Evolutionary conservation across 306 rosid genomes (phyloP), one percentile per base, ranked within the genome.

Genomic region (Vigna unguiculata): DNA sequence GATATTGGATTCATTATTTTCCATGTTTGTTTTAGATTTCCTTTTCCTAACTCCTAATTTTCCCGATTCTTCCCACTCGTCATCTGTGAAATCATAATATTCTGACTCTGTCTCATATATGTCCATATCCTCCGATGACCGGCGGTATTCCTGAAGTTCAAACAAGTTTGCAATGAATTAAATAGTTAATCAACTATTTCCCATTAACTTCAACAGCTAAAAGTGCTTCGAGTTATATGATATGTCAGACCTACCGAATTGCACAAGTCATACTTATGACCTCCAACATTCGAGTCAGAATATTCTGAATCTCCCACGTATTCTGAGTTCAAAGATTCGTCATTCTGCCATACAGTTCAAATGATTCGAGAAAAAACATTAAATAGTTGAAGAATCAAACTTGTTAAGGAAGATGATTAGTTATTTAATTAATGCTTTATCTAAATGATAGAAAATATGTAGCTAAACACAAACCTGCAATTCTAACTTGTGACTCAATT

Each of bases 121-220:
- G 75, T 91, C 93, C 97, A 93, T 93, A 82, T 91, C 98, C 80
- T 92, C 98, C 30, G 66, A 60, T 58, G 97, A 91, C 43, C 41
- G 81, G 32, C 89, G 85, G 58, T 71, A 47, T 69, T 90, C 97
- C 98, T 93, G 25, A n/a, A 78, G 74, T 59, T 73, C 72, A 13
- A 51, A 19, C 53, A 40, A 14, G 64, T 63, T 41, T 64, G 30
- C 32, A 68, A 66, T 1, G 54, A 34, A 28, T 65, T 61, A 63
- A 69, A 54, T 45, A 21, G 15, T 15, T 45, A 28, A 24, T 19
- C 34, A 46, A 62, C 19, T 58, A 71, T 49, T 65, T 17, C 30
- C 64, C 64, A 69, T 16, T 20, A 45, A 74, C 45, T 16, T 43
- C 15, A 15, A 51, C 48, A 38, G 14, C 21, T 17, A 58, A 38